Base-by-base conservation (phyloP, 2,329 filamentous ascomycete genomes). In the Elsinoe perseae region DNA sequence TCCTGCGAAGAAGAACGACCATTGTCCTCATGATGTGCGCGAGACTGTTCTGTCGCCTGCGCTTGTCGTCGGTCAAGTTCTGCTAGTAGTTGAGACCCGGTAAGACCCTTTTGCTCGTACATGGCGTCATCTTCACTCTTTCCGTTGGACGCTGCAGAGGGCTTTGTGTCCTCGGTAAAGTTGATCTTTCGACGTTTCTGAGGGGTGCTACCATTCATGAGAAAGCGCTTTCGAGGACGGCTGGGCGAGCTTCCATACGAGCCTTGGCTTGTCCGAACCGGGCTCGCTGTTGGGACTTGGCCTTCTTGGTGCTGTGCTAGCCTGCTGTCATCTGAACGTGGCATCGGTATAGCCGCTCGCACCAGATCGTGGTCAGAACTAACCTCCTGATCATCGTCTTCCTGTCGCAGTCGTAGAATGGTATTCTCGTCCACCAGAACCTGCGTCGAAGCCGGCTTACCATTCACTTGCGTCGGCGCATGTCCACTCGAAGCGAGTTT, bases 381-480 rank as follows among this genome's bases (percentile, higher is more conserved):
- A 12, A 70, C 75, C 32, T 66, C 65, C 58, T 73, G 73, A n/a
- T 68, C 64, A 10, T 66, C 64, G 7, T 71, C 68, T 28, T 73
- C 71, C 3, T 61, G 71, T 1, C 75, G 73, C 42, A 76, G 68
- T n/a, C 74, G 70, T 21, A 76, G 68, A 23, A 84, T 80, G 20
- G 76, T 77, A 27, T 74, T 73, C 62, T 89, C 84, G 62, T 91
- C 84, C 4, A 89, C 82, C 20, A 84, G 74, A 18, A 69, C 64
- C 62, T n/a, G 52, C 43, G 4, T 61, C 60, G 10, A 43, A 25
- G 38, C 56, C 55, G 40, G 25, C 3, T 20, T 28, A 18, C 16
- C 25, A 23, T 14, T 23, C 4, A 20, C 30, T 8, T 48, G 23
- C 10, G 40, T 20, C 12, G 16, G 12, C 12, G 44, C 38, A 28